Conservation (phyloP, 352 stramenopile genomes). For the Ophiocytium majus region DNA sequence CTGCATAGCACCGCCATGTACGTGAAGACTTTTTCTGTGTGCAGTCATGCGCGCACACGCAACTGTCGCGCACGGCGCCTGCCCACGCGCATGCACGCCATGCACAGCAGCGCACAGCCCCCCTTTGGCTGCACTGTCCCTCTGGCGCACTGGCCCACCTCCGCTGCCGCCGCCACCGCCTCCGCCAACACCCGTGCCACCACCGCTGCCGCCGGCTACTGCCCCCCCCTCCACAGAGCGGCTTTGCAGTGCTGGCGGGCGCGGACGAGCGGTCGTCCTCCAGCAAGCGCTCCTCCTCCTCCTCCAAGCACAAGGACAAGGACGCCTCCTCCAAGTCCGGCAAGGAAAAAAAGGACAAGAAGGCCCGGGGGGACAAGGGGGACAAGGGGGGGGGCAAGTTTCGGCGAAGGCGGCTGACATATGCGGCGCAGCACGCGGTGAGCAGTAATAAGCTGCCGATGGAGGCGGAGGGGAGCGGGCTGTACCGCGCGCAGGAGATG, state of each 20-base stretch:
- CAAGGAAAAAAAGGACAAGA: conserved; percentile 21
- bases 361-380: conserved; percentile 23
- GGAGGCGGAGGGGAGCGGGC: background rate
- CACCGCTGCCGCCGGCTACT: conserved; percentile 7
- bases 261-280: background rate
- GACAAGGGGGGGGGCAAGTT: conserved; percentile 31
- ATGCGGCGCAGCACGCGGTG: background rate
- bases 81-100: conserved; percentile 25
- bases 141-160: too few species aligned
- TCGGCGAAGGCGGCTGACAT: background rate
- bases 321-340: conserved; percentile 15
- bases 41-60: too few species aligned
- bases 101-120: conserved; percentile 25
- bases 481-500: background rate
- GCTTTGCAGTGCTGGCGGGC: conserved; percentile 22
- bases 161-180: too few species aligned
- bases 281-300: conserved; percentile 24
- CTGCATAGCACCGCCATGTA: too few species aligned
- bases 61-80: background rate
- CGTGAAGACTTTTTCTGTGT: too few species aligned
- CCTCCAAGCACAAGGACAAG: conserved; percentile 42
- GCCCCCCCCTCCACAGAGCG: conserved; percentile 7
- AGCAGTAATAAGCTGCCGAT: conserved; percentile 11
- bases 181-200: too few species aligned
- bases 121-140: too few species aligned